Percentiles rank a stretch among this genome's conserved stretches.
Evolutionary conservation across 1,139 yeast species (phyloP).

Genomic region (Pneumocystis canis): DNA sequence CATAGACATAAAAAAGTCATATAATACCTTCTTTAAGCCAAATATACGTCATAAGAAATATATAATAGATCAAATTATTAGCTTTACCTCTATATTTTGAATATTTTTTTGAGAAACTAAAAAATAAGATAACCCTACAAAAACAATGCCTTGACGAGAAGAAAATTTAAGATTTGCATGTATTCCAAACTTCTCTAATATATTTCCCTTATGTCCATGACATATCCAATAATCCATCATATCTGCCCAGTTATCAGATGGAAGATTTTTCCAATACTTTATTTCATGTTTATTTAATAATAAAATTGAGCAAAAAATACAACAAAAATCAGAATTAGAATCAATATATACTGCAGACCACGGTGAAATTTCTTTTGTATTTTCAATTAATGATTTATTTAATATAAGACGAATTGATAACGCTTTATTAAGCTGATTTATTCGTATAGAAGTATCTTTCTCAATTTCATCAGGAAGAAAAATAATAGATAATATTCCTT

Average conservation of each 20-base stretch:
- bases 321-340: not conserved
- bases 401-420: not conserved
- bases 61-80: constrained; percentile 1
- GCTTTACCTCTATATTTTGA: constrained; percentile 15
- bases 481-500: not conserved
- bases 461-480: constrained; percentile 1
- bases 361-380: not conserved
- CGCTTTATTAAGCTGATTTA: not conserved
- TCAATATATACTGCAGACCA: constrained; percentile 1
- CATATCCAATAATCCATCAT: constrained; percentile 98
- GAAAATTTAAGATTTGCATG: constrained; percentile 25
- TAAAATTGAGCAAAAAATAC: not conserved
- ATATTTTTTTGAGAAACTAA: constrained; percentile 25
- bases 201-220: constrained; percentile 36
- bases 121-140: constrained; percentile 48
- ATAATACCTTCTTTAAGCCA: constrained; percentile 15
- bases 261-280: constrained; percentile 42
- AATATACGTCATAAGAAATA: not conserved
- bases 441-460: not conserved
- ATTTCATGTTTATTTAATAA: not conserved
- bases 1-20: constrained; percentile 6
- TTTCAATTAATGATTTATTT: not conserved
- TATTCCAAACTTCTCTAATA: constrained; percentile 10
- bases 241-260: constrained; percentile 88
- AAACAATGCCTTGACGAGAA: constrained; percentile 34